These are phyloP conservation scores for Yamadazyma songkhlaensis DNA, from an alignment of 1,139 yeast genomes.

Conservation along the genomic window DNA sequence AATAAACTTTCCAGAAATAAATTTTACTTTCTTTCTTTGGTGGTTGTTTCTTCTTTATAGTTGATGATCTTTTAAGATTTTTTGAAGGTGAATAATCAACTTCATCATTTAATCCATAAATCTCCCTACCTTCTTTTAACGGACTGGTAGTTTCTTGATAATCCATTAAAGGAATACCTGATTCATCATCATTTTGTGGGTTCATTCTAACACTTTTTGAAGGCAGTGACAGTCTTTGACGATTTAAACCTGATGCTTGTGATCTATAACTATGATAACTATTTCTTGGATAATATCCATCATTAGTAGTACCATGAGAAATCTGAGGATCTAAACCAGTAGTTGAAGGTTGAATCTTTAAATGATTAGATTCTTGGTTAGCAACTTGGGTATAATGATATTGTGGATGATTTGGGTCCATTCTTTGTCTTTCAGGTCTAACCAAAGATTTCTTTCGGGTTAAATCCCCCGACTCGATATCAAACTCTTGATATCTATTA, in stretches of 20 bases:
- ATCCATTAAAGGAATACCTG: slow-evolving; percentile 48
- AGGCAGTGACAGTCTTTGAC: slow-evolving; percentile 2
- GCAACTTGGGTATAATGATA: slow-evolving; percentile 83
- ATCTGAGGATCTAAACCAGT: slow-evolving; percentile 69
- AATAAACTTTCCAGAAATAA: slow-evolving; percentile 79
- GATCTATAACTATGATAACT: slow-evolving; percentile 13
- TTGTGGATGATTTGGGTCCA: slow-evolving; percentile 66
- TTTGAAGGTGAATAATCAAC: slow-evolving; percentile 27
- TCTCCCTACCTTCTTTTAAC: slow-evolving; percentile 45
- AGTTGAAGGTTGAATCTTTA: slow-evolving; percentile 65
- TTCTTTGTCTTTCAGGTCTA: slow-evolving; percentile 74
- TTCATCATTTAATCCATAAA: slow-evolving; percentile 64
- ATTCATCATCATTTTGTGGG: slow-evolving; percentile 22
- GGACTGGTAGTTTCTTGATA: slow-evolving; percentile 13
- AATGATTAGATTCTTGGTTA: slow-evolving; percentile 60
- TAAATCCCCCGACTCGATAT: slow-evolving; percentile 48
- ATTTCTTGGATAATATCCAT: slow-evolving; percentile 9
- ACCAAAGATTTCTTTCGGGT: slow-evolving; percentile 67
- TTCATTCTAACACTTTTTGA: background rate
- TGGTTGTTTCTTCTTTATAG: slow-evolving; percentile 9
- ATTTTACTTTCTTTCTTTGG: slow-evolving; percentile 26
- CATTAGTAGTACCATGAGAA: slow-evolving; percentile 6
- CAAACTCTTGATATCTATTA: slow-evolving; percentile 39
- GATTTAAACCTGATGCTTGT: background rate
- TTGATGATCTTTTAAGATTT: slow-evolving; percentile 20